Conservation (phyloP, 1,139 yeast genomes). For the Magnusiomyces suaveolens region DNA sequence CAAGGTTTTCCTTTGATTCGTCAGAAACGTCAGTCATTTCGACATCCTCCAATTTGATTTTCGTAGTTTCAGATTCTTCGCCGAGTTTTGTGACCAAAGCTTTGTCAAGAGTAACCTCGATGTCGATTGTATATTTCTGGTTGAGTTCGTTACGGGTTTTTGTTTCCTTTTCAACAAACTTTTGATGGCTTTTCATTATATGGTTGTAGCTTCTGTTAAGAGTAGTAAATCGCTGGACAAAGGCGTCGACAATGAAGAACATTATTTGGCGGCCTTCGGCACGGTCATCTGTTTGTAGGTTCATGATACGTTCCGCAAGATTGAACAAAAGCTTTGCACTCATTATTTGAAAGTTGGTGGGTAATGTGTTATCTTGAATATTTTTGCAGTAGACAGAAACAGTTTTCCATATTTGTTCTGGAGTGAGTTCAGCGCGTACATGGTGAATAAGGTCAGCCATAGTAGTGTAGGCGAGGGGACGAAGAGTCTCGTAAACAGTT, state of each 20-base stretch:
- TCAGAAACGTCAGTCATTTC: slow-evolving; percentile 19
- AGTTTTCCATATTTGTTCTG: slow-evolving; percentile 81
- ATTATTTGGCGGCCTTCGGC: slow-evolving; percentile 75
- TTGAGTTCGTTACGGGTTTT: slow-evolving; percentile 15
- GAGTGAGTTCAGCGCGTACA: slow-evolving; percentile 73
- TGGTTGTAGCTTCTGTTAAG: slow-evolving; percentile 63
- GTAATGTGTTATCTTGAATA: slow-evolving; percentile 71
- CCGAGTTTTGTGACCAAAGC: neutral
- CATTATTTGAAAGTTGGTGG: slow-evolving; percentile 91
- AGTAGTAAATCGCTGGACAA: slow-evolving; percentile 71
- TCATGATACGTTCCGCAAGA: slow-evolving; percentile 79
- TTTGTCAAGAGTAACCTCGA: slow-evolving; percentile 8
- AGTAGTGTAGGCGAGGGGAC: slow-evolving; percentile 86
- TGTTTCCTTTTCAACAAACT: slow-evolving; percentile 16
- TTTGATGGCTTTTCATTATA: slow-evolving; percentile 51
- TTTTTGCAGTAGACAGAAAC: slow-evolving; percentile 75
- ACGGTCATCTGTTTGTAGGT: slow-evolving; percentile 53
- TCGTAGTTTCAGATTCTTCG: slow-evolving; percentile 16
- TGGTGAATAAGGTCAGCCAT: slow-evolving; percentile 94
- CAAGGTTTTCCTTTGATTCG: neutral
- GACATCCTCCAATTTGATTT: slow-evolving; percentile 21
- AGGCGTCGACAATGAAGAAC: slow-evolving; percentile 63
- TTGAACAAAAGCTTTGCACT: slow-evolving; percentile 85
- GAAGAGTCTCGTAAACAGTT: slow-evolving; percentile 77
- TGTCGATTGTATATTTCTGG: slow-evolving; percentile 12